Base-by-base conservation (phyloP, 1,139 yeast species). In the Hyphopichia fennica region DNA sequence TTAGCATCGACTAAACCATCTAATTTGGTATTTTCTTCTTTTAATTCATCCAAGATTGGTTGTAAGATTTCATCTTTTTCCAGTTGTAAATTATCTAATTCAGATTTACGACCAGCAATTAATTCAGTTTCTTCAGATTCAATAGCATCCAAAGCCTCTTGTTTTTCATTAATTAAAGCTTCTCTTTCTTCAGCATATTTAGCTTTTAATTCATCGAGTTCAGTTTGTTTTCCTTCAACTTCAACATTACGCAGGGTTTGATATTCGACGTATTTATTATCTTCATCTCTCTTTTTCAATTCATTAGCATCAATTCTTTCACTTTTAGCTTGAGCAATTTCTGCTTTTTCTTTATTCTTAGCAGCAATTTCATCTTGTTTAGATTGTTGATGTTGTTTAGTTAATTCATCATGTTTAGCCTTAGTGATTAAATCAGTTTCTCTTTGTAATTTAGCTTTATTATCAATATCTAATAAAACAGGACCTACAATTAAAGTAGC, bases 401-500 rank as follows among this genome's bases (percentile, higher is more conserved):
- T 52, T 47, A 67, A 62, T 41, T 74, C 79, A 28, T 55, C 53
- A 38, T 68, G 67, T 51, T 64, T 64, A 37, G 53, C 45, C 45
- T 57, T 57, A 41, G 58, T 60, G 34, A 53, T 63, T 31, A 51
- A 46, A 61, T 90, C 96, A 37, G 73, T 67, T 41, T 77, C 79
- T 54, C 96, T 80, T 65, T 88, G 95, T 33, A 79, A 74, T 25
- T 69, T 75, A 15, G 95, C 96, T 62, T 87, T 84, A 41, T 74
- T 69, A 53, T 77, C 72, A 55, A 93, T 82, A 62, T 89, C 95
- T 38, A 72, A 74, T 57, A 93, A 70, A n/a, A 91, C 93, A 10
- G 99, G 99, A 47, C 78, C 75, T 45, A 93, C 96, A 57, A 87
- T 75, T 42, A 83, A 77, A 44, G 82, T 69, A n/a, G 98, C 98